Evolutionary conservation across 2,329 filamentous ascomycete species (phyloP).

Genomic region (Coccinonectria pachysandricola): DNA sequence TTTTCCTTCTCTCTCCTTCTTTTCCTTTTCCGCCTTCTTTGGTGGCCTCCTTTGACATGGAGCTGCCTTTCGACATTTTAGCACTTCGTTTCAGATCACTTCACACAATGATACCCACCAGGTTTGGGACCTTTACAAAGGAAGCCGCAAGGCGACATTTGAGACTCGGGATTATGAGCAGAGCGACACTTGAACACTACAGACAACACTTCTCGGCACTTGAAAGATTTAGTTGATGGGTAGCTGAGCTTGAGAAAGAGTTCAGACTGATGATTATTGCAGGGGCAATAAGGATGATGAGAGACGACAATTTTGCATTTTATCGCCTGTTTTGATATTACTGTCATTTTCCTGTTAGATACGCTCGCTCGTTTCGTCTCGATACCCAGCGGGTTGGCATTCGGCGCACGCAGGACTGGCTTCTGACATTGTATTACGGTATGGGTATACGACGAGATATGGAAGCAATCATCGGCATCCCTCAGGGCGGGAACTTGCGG

Average conservation of each 20-base stretch:
- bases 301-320: conserved; percentile 8
- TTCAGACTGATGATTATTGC: conserved; percentile 11
- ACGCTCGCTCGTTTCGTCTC: too few species aligned
- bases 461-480: too few species aligned
- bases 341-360: conserved; percentile 2
- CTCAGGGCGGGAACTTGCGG: too few species aligned
- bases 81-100: conserved; percentile 12
- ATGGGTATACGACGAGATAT: conserved; percentile 4
- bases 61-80: conserved; percentile 19
- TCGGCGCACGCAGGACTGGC: conserved; percentile 12
- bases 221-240: too few species aligned
- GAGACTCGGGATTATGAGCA: conserved; percentile 14
- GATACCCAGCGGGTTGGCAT: too few species aligned
- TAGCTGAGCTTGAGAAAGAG: too few species aligned
- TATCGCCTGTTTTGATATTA: conserved; percentile 7
- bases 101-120: conserved; percentile 24
- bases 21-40: conserved; percentile 3
- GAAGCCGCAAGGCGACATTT: conserved; percentile 30
- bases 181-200: conserved; percentile 22
- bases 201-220: conserved; percentile 17
- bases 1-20: conserved; percentile 14
- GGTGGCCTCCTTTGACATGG: conserved; percentile 10
- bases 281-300: conserved; percentile 18
- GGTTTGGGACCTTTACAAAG: conserved; percentile 25
- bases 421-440: conserved; percentile 11